Percentiles rank a stretch among this genome's conserved stretches.
Evolutionary conservation across 345 rosid genomes (phyloP).

Genomic region (Citropsis articulata): DNA sequence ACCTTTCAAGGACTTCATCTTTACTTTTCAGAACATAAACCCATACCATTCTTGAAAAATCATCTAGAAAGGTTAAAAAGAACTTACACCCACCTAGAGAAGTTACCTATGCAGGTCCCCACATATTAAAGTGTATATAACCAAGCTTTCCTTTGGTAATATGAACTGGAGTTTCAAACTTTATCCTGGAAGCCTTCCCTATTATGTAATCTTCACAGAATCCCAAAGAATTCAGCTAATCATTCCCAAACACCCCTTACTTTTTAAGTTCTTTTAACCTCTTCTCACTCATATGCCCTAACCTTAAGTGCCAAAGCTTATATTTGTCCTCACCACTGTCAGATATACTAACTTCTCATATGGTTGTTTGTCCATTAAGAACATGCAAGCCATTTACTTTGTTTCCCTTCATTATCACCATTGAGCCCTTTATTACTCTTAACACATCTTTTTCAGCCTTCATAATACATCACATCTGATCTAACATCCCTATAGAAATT

Average conservation of each 20-base stretch:
- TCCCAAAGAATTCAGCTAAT: too few relatives aligned
- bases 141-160: background rate
- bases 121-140: too few relatives aligned
- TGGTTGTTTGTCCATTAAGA: background rate
- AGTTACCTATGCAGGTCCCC: rapidly evolving
- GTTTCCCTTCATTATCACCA: too few relatives aligned
- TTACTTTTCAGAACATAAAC: too few relatives aligned
- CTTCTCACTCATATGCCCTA: background rate
- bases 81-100: background rate
- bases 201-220: too few relatives aligned
- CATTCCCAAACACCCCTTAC: rapidly evolving
- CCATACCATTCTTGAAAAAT: too few relatives aligned
- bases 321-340: too few relatives aligned
- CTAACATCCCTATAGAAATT: background rate
- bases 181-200: background rate
- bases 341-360: too few relatives aligned
- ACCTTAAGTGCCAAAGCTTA: background rate
- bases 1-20: too few relatives aligned
- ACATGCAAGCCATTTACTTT: background rate
- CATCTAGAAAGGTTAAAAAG: too few relatives aligned
- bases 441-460: too few relatives aligned
- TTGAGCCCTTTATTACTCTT: background rate
- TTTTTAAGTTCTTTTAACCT: background rate
- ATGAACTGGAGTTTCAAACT: background rate
- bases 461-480: rapidly evolving